These are phyloP conservation scores for Ilyonectria mors-panacis DNA, from an alignment of 2,329 filamentous ascomycete genomes.

Conservation along the genomic window DNA sequence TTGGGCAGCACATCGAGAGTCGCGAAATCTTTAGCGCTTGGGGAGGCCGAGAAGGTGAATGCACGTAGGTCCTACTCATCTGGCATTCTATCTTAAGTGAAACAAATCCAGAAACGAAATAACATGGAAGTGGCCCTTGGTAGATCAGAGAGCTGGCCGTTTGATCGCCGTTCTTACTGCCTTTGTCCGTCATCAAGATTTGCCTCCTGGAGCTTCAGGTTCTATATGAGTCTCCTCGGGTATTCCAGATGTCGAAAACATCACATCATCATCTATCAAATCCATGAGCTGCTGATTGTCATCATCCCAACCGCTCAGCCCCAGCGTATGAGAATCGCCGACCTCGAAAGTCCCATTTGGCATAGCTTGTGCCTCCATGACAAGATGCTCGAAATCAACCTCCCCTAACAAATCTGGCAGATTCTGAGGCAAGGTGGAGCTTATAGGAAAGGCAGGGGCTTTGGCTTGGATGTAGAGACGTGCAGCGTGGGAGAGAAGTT, in stretches of 20 bases:
- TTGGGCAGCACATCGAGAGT: no score
- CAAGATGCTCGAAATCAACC: neutral
- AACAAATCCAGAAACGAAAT: no score
- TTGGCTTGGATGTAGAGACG: conserved; percentile 44
- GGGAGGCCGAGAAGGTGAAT: no score
- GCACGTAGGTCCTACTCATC: no score
- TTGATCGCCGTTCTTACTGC: no score
- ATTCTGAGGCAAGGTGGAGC: neutral
- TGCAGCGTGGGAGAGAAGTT: conserved; percentile 53
- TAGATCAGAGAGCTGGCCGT: no score
- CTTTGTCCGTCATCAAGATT: no score
- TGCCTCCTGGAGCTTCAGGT: no score
- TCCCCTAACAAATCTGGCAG: neutral
- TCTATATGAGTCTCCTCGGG: neutral
- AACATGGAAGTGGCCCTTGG: no score
- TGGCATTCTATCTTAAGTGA: no score
- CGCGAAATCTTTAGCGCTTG: no score
- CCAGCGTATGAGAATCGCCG: neutral
- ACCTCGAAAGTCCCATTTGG: neutral
- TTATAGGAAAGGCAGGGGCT: neutral
- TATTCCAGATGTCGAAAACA: neutral
- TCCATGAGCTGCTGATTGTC: conserved; percentile 38
- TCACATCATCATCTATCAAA: conserved; percentile 34
- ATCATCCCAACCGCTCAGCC: conserved; percentile 34
- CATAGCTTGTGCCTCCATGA: neutral